phyloP scores from a whole-genome alignment of 495 filamentous ascomycete species.

The Neurospora hispaniola region DNA sequence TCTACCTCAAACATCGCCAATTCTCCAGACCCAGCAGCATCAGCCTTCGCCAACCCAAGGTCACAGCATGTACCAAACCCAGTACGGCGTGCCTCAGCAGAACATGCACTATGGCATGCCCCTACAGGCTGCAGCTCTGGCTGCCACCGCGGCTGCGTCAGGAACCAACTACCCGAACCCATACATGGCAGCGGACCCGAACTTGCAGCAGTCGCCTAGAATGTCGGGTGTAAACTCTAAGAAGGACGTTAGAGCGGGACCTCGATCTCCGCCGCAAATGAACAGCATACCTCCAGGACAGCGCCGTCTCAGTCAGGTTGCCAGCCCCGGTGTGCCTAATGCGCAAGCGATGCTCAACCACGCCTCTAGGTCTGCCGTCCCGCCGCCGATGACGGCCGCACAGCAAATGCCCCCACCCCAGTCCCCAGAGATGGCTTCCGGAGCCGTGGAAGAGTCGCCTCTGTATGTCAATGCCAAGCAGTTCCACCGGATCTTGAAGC shows the following conservation, averaged over 20 bases:
- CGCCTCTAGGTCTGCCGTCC: slow-evolving; percentile 29
- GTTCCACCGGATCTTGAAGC: slow-evolving; percentile 93
- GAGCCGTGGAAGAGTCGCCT: slow-evolving; percentile 78
- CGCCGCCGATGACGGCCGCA: slow-evolving; percentile 36
- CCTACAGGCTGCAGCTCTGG: slow-evolving; percentile 58
- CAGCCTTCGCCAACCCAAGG: slow-evolving; percentile 40
- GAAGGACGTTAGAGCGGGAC: slow-evolving; percentile 45
- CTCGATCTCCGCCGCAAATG: slow-evolving; percentile 53
- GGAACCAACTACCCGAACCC: slow-evolving; percentile 41
- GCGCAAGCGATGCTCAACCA: slow-evolving; percentile 51
- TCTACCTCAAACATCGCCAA: slow-evolving; percentile 48
- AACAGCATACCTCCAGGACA: slow-evolving; percentile 34
- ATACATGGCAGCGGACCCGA: slow-evolving; percentile 45
- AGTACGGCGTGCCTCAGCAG: slow-evolving; percentile 46
- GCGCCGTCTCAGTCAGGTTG: slow-evolving; percentile 52
- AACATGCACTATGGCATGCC: slow-evolving; percentile 53
- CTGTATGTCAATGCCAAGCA: slow-evolving; percentile 98
- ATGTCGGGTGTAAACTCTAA: slow-evolving; percentile 38
- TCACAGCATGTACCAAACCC: slow-evolving; percentile 50
- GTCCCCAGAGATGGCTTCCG: slow-evolving; percentile 72
- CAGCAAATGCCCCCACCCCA: slow-evolving; percentile 53
- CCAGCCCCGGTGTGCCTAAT: slow-evolving; percentile 50
- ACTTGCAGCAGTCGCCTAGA: slow-evolving; percentile 50
- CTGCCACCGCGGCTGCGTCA: slow-evolving; percentile 57
- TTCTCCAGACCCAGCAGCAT: slow-evolving; percentile 50